These are phyloP conservation scores for Gynostemma pentaphyllum DNA, from an alignment of 306 rosid species.

Conservation along the genomic window DNA sequence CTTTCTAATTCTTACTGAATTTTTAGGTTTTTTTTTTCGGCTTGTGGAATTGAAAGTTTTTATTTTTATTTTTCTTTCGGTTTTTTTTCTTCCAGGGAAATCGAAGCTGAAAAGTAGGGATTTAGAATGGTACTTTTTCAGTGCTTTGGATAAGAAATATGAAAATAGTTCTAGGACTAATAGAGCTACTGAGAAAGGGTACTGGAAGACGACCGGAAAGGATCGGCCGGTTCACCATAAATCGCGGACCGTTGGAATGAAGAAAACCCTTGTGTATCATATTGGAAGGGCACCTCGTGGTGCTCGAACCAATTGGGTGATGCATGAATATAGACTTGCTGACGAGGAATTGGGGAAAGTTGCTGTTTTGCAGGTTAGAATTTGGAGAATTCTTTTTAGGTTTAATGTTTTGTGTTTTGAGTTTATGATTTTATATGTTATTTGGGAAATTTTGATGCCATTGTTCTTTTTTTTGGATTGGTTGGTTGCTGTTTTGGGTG, in stretches of 20 bases:
- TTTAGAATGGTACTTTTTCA: conserved; percentile 89
- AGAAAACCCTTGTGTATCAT: conserved; percentile 87
- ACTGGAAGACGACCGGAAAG: conserved; percentile 97
- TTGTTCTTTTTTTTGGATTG: conserved; percentile 16
- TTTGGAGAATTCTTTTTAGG: background rate
- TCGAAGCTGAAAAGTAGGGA: conserved; percentile 75
- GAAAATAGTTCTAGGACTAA: conserved; percentile 73
- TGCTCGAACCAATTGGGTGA: conserved; percentile 75
- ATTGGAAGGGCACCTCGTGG: conserved; percentile 75
- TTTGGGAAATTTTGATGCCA: background rate
- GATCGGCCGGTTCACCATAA: conserved; percentile 39
- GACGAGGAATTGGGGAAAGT: conserved; percentile 48
- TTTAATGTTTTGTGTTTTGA: background rate
- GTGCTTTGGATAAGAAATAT: conserved; percentile 67
- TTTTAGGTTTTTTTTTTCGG: background rate
- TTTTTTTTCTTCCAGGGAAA: conserved; percentile 25
- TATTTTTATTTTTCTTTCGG: background rate
- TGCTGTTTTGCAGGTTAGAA: conserved; percentile 38
- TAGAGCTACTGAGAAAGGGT: conserved; percentile 76
- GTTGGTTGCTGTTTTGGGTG: conserved; percentile 20
- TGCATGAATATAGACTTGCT: conserved; percentile 73
- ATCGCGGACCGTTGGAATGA: conserved; percentile 52
- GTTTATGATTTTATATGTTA: background rate
- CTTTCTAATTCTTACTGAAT: background rate
- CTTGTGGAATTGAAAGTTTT: background rate